These are phyloP conservation scores for Pseudognaphalium luteoalbum DNA, from an alignment of 129 eudicot species.

Conservation along the genomic window DNA sequence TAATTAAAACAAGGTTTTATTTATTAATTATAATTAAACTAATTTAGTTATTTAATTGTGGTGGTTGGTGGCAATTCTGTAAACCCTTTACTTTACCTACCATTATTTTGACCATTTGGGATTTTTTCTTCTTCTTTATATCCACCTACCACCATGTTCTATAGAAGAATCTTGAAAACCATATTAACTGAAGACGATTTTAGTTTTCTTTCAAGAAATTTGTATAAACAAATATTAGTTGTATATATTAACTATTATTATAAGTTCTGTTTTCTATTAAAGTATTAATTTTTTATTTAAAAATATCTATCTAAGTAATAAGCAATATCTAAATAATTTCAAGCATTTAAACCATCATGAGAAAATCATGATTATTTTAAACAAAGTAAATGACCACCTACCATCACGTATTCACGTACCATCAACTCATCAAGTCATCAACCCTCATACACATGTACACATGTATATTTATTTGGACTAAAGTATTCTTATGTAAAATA, in stretches of 20 bases:
- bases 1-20: background rate
- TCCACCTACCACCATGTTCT: slow-evolving; percentile 18
- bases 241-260: background rate
- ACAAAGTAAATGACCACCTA: no score
- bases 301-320: no score
- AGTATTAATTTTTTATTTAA: no score
- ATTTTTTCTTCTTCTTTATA: background rate
- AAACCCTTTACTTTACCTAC: background rate
- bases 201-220: background rate
- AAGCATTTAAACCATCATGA: no score
- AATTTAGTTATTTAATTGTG: background rate
- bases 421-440: no score
- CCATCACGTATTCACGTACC: no score
- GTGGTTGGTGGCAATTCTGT: slow-evolving; percentile 20
- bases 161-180: background rate
- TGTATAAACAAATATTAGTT: no score
- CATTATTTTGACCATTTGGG: slow-evolving; percentile 9
- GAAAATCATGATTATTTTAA: no score
- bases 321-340: no score
- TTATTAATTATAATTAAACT: background rate
- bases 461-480: no score
- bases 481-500: no score
- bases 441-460: no score
- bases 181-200: background rate
- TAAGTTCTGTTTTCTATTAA: background rate